A percentile compares a stretch with the other conserved stretches of the same genome.
Evolutionary conservation across 1,284 basidiomycete species (phyloP).

Genomic region (Ustilago curta): DNA sequence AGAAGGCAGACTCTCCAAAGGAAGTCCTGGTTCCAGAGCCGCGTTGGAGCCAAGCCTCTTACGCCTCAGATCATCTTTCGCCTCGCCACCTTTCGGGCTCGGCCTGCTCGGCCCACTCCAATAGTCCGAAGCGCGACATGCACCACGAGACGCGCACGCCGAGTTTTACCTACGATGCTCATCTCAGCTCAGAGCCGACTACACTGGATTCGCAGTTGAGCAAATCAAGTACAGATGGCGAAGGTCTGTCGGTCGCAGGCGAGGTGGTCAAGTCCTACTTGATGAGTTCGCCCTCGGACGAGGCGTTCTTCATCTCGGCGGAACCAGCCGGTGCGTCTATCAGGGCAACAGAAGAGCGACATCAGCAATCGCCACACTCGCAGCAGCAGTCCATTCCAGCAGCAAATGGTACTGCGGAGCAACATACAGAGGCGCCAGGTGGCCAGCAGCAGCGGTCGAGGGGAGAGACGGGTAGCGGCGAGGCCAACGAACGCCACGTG

Average conservation of each 20-base stretch:
- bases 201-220: constrained; percentile 40
- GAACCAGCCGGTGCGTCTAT: not conserved
- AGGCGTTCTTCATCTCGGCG: constrained; percentile 24
- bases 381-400: not conserved
- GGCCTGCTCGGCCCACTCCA: constrained; percentile 15
- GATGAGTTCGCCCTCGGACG: constrained; percentile 30
- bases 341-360: not conserved
- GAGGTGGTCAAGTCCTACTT: constrained; percentile 33
- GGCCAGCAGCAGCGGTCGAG: not conserved
- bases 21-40: constrained; percentile 8
- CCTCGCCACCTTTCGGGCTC: constrained; percentile 20
- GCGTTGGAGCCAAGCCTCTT: constrained; percentile 35
- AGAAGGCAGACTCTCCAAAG: constrained; percentile 1
- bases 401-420: not conserved
- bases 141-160: constrained; percentile 22
- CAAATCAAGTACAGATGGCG: constrained; percentile 15
- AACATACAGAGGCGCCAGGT: not conserved
- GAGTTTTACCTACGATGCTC: constrained; percentile 30
- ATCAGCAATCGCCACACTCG: not conserved
- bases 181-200: constrained; percentile 28
- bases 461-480: not conserved
- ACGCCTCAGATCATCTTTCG: constrained; percentile 11
- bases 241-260: constrained; percentile 19
- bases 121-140: constrained; percentile 12
- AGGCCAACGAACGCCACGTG: not conserved